Base-by-base conservation (phyloP, 163 green algal species). In the Prototheca cutis region DNA sequence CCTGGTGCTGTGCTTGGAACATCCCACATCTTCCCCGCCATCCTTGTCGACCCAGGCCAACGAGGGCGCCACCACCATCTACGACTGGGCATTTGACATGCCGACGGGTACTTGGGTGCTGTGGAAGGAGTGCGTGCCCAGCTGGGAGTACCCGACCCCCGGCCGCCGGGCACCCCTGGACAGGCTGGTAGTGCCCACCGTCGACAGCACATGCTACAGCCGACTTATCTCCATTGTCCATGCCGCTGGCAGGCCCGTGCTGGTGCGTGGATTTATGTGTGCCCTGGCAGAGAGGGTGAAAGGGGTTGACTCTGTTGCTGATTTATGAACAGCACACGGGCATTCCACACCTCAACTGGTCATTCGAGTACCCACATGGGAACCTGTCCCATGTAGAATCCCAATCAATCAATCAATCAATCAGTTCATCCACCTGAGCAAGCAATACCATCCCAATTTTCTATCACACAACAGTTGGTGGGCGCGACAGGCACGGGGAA, bases 401-500 rank as follows among this genome's bases (percentile, higher is more conserved):
- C n/a, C n/a, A n/a, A n/a, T n/a, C n/a, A n/a, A n/a, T n/a, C n/a
- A n/a, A n/a, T n/a, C n/a, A n/a, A n/a, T n/a, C n/a, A n/a, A n/a
- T n/a, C n/a, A n/a, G n/a, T n/a, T n/a, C n/a, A n/a, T n/a, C n/a
- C n/a, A n/a, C n/a, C n/a, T n/a, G n/a, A n/a, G n/a, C n/a, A n/a
- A n/a, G n/a, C n/a, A n/a, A n/a, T n/a, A n/a, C n/a, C n/a, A n/a
- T n/a, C n/a, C n/a, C n/a, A n/a, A 59, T 30, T 40, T 30, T 28
- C 15, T 47, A 48, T 45, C n/a, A 53, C 40, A 62, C 27, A 28
- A 55, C 66, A 84, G 71, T 76, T 96, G 61, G 87, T 97, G 19
- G 87, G 89, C 36, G 80, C 76, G 3, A 77, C 89, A 19, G 90
- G 90, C 27, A 96, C 90, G 1, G 90, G 85, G 70, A 97, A 97